Conservation (phyloP, 208 protist species). For the Naegleria lovaniensis region DNA sequence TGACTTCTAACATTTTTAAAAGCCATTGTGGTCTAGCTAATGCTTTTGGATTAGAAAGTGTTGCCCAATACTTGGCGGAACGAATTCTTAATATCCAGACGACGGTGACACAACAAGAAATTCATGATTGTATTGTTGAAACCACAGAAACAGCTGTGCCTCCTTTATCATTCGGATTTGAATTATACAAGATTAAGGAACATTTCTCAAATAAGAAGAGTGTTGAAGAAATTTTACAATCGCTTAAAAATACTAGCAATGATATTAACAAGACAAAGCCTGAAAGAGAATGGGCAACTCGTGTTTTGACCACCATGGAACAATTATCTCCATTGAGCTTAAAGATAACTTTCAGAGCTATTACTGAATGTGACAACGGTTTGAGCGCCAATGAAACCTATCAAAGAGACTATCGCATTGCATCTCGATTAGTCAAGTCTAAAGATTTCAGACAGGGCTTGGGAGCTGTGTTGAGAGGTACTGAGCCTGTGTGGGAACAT, state of each 20-base stretch:
- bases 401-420: neutral
- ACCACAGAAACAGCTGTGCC: neutral
- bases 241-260: neutral
- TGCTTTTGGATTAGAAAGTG: neutral
- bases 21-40: neutral
- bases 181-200: slow-evolving; percentile 9
- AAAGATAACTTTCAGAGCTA: neutral
- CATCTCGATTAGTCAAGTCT: neutral
- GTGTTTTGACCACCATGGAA: neutral
- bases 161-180: neutral
- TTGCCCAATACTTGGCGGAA: neutral
- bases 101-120: neutral
- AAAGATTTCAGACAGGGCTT: slow-evolving; percentile 4
- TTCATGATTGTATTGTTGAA: neutral
- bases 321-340: neutral
- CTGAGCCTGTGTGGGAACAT: neutral
- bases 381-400: too few relatives aligned
- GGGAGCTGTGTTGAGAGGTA: neutral
- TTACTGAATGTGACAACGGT: neutral
- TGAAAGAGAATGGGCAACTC: neutral
- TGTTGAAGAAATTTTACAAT: slow-evolving; percentile 4
- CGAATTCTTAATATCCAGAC: neutral
- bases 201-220: neutral
- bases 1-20: neutral
- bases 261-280: neutral